Evolutionary conservation across 331 rosid species (phyloP).

Genomic region (Rhamnella rubrinervis): DNA sequence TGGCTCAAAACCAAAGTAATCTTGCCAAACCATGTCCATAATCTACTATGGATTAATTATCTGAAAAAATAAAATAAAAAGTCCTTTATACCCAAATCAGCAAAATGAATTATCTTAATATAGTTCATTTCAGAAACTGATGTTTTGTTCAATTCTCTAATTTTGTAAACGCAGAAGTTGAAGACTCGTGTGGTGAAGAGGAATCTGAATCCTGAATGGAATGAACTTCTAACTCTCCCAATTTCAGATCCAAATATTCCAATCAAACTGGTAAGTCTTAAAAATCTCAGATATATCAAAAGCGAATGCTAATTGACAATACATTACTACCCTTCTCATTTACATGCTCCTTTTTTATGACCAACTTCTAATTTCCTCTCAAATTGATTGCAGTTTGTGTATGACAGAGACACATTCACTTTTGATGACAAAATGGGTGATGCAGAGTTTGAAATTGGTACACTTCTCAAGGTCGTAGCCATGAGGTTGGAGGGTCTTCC

Average conservation of each 20-base stretch:
- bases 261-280: constrained; percentile 49
- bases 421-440: constrained; percentile 42
- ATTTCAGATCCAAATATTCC: constrained; percentile 51
- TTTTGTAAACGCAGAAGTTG: constrained; percentile 49
- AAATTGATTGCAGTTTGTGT: constrained; percentile 17
- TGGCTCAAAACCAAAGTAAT: too few species aligned
- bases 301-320: too few species aligned
- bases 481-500: constrained; percentile 15
- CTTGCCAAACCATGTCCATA: too few species aligned
- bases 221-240: constrained; percentile 61
- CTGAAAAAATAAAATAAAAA: too few species aligned
- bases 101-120: too few species aligned
- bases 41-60: too few species aligned
- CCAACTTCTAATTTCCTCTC: background rate
- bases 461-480: constrained; percentile 15
- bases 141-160: background rate
- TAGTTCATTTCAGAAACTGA: background rate
- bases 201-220: constrained; percentile 70
- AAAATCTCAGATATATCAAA: background rate
- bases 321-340: background rate
- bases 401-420: constrained; percentile 21
- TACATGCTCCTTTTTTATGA: background rate
- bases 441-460: constrained; percentile 36
- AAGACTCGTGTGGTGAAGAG: constrained; percentile 60
- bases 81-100: too few species aligned